Evolutionary conservation across 2,329 filamentous ascomycete genomes (phyloP).

Genomic region (Dactylonectria macrodidyma): DNA sequence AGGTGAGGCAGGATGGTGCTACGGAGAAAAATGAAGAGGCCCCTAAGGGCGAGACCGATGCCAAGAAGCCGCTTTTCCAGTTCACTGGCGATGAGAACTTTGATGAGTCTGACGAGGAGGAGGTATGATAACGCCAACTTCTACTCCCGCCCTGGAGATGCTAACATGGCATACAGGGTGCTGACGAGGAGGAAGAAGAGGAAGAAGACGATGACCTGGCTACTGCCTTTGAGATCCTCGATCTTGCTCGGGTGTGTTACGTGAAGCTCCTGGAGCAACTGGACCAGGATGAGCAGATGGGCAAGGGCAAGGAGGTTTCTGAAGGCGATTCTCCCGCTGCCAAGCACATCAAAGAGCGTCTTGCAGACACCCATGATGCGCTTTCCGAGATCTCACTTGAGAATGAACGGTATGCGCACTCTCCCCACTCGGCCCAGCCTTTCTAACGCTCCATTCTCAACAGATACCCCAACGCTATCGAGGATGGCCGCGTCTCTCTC

Average conservation of each 20-base stretch:
- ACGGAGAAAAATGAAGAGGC: constrained; percentile 57
- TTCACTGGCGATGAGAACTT: constrained; percentile 97
- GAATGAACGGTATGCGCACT: constrained; percentile 78
- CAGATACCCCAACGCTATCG: constrained; percentile 87
- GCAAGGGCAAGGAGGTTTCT: constrained; percentile 60
- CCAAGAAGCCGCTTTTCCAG: constrained; percentile 87
- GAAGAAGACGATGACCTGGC: constrained; percentile 82
- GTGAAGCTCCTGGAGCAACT: constrained; percentile 66
- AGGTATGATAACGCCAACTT: constrained; percentile 51
- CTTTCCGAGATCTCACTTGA: constrained; percentile 98
- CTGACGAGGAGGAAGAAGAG: constrained; percentile 58
- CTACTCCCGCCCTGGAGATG: background rate
- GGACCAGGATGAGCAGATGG: constrained; percentile 53
- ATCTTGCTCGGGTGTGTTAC: constrained; percentile 80
- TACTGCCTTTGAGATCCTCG: constrained; percentile 87
- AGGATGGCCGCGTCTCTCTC: constrained; percentile 84
- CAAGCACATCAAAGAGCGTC: constrained; percentile 82
- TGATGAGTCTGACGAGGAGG: constrained; percentile 84
- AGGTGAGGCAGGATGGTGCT: constrained; percentile 63
- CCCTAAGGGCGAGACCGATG: constrained; percentile 52
- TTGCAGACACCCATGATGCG: constrained; percentile 94
- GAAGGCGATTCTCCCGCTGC: constrained; percentile 58
- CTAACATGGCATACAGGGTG: constrained; percentile 40
- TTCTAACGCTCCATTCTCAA: constrained; percentile 26
- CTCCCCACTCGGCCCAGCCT: background rate